Base-by-base conservation (phyloP, 192 early-diverging fungal species). In the Umbelopsis ramanniana region DNA sequence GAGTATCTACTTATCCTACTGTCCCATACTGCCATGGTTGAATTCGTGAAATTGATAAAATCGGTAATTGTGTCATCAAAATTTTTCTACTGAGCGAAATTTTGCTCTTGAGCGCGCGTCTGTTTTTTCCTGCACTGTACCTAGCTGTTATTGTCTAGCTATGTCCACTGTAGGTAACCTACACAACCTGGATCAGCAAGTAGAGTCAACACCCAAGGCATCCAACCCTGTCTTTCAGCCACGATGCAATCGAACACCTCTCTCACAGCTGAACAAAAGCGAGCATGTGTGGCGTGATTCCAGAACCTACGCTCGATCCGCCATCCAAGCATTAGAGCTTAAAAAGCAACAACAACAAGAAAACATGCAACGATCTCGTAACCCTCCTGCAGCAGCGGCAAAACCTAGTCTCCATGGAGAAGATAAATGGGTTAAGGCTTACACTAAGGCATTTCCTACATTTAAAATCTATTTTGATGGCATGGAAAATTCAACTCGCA, bases 381-480 rank as follows among this genome's bases (percentile, higher is more conserved):
- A 37, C 33, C 26, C 7, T n/a, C 2, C 33, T 17, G 29, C 29
- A 35, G 57, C 57, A 17, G 11, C 57, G 2, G 17, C 33, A 6
- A 63, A 63, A 35, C 57, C 57, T n/a, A 6, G 11, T 17, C 2
- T 37, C 17, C 26, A 5, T 37, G 57, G 10, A 6, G 69, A 70
- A 52, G 69, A 70, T 15, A 48, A 38, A 14, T 70, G 69, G 69
- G 38, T 52, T 22, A 48, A 33, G 22, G 69, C 69, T 35, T 70
- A 70, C 5, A 70, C 15, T 5, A 70, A 70, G 26, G 69, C 69
- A 50, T 70, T 70, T 46, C 69, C 69, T 12, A 70, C 47, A 10
- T 70, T 70, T 46, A 70, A 52, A 43, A 46, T 70, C 37, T 70
- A 70, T 33, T 70, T 70, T 54, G 69, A 70, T 50, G 38, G 69